Conservation (phyloP, 2,329 filamentous ascomycete species). For the Sporothrix luriei region DNA sequence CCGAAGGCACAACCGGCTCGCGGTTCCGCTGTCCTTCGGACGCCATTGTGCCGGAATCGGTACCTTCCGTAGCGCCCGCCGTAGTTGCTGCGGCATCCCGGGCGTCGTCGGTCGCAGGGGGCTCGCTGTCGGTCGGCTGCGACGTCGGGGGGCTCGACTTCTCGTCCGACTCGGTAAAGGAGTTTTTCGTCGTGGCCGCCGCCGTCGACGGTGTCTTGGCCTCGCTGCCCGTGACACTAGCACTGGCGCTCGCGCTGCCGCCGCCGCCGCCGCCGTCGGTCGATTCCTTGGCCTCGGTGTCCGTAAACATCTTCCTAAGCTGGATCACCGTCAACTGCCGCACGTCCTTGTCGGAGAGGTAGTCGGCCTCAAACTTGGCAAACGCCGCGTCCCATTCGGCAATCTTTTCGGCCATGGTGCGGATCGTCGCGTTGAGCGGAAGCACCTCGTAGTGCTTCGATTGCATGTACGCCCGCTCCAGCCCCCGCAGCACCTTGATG, state of each 20-base stretch:
- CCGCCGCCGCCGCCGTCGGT: conserved; percentile 51
- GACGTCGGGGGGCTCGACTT: conserved; percentile 49
- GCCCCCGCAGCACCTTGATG: conserved; percentile 67
- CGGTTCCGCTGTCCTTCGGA: conserved; percentile 2
- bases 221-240: conserved; percentile 31
- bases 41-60: not conserved
- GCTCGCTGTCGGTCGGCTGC: conserved; percentile 34
- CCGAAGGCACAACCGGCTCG: conserved; percentile 21
- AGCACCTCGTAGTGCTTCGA: conserved; percentile 97
- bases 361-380: conserved; percentile 86
- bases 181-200: conserved; percentile 25
- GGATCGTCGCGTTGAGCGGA: conserved; percentile 83
- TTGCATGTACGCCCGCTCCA: conserved; percentile 88
- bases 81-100: not conserved
- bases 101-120: conserved; percentile 33
- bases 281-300: conserved; percentile 79
- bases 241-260: conserved; percentile 35
- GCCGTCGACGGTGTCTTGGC: conserved; percentile 19
- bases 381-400: conserved; percentile 93
- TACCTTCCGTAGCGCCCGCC: not conserved
- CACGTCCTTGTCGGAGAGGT: conserved; percentile 96
- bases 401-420: conserved; percentile 89
- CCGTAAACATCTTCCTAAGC: conserved; percentile 90
- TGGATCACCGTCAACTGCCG: conserved; percentile 88
- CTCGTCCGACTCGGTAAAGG: conserved; percentile 49